Evolutionary conservation across 1,139 yeast genomes (phyloP).

Genomic region (Geotrichum bryndzae): DNA sequence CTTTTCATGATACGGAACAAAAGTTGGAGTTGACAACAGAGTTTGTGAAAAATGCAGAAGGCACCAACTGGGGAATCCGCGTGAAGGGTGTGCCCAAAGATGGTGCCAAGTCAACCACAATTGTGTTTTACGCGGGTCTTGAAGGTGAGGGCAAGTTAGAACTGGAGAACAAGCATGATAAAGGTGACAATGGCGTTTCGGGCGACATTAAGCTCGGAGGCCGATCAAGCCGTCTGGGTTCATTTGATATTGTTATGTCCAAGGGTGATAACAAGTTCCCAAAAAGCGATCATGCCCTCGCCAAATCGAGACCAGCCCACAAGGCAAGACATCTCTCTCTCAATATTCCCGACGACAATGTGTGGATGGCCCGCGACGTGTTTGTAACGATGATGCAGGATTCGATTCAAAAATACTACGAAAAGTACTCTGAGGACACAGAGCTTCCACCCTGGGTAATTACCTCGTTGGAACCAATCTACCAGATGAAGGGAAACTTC

Average conservation of each 20-base stretch:
- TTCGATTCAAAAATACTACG: slow-evolving; percentile 48
- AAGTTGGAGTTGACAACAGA: slow-evolving; percentile 61
- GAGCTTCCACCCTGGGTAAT: slow-evolving; percentile 36
- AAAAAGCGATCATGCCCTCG: slow-evolving; percentile 26
- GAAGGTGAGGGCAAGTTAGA: slow-evolving; percentile 47
- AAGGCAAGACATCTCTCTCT: slow-evolving; percentile 65
- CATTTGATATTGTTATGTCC: slow-evolving; percentile 31
- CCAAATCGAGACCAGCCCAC: slow-evolving; percentile 32
- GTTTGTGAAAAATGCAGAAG: slow-evolving; percentile 64
- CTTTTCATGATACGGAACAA: slow-evolving; percentile 60
- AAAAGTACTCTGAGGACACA: slow-evolving; percentile 34
- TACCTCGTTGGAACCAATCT: slow-evolving; percentile 54
- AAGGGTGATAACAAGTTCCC: slow-evolving; percentile 34
- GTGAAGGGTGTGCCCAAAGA: slow-evolving; percentile 52
- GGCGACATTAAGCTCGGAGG: slow-evolving; percentile 34
- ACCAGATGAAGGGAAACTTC: slow-evolving; percentile 63
- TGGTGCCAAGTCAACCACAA: slow-evolving; percentile 40
- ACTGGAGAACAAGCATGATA: slow-evolving; percentile 26
- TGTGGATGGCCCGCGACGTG: slow-evolving; percentile 78
- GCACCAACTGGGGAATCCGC: slow-evolving; percentile 67
- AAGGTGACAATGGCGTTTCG: slow-evolving; percentile 29
- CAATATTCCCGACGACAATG: slow-evolving; percentile 61
- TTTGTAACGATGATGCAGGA: slow-evolving; percentile 66
- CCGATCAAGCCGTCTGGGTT: slow-evolving; percentile 33
- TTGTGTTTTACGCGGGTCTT: slow-evolving; percentile 73